A percentile compares a stretch with the other conserved stretches of the same genome.
These are phyloP conservation scores for Solanum chiquidenum DNA, from an alignment of 257 asterid genomes.

Conservation along the genomic window DNA sequence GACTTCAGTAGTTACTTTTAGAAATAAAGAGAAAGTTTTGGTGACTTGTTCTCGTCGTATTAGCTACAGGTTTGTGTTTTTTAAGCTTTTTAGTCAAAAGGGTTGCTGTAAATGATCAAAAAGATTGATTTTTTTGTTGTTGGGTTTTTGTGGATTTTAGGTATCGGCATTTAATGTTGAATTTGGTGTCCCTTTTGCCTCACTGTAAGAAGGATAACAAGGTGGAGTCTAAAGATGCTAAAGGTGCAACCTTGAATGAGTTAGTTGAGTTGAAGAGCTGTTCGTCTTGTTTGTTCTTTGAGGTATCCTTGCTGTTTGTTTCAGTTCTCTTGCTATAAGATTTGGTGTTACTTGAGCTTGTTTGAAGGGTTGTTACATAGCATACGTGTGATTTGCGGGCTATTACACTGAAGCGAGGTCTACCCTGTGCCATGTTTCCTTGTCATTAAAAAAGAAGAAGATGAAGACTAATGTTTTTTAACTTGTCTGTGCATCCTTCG, in stretches of 20 bases:
- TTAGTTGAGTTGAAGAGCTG: conserved; percentile 88
- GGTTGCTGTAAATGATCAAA: neutral
- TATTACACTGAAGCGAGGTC: no score
- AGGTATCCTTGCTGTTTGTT: conserved; percentile 1
- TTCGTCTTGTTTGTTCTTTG: conserved; percentile 86
- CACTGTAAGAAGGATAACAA: conserved; percentile 91
- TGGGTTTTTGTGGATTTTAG: conserved; percentile 24
- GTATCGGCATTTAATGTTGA: conserved; percentile 96
- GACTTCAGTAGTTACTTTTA: conserved; percentile 15
- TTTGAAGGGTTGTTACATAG: neutral
- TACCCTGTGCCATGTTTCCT: no score
- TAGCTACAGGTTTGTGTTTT: conserved; percentile 46
- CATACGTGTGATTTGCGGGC: no score
- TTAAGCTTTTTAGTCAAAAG: neutral
- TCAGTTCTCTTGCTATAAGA: neutral
- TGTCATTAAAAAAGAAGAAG: no score
- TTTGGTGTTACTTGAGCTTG: neutral
- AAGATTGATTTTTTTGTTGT: neutral
- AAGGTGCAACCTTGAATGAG: conserved; percentile 89
- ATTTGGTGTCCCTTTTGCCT: conserved; percentile 74
- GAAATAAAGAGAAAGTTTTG: conserved; percentile 81
- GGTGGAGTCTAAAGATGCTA: conserved; percentile 79
- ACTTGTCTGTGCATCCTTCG: no score
- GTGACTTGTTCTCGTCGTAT: conserved; percentile 91
- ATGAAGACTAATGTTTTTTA: no score